These are phyloP conservation scores for Niebla homalea DNA, from an alignment of 495 filamentous ascomycete genomes.

Conservation along the genomic window DNA sequence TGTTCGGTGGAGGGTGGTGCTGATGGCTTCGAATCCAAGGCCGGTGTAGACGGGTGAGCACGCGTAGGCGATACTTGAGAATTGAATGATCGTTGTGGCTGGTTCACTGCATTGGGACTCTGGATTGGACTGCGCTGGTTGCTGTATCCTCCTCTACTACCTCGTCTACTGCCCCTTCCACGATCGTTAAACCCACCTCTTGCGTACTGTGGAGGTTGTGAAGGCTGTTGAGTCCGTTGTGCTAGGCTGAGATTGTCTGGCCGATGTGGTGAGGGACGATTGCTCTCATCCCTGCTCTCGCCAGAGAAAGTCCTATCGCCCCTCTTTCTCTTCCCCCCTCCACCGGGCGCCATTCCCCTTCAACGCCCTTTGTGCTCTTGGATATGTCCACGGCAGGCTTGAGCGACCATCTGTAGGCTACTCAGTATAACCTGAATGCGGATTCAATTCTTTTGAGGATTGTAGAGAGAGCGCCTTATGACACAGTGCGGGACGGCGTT, in stretches of 20 bases:
- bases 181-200: conserved; percentile 34
- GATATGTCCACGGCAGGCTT: too few species aligned
- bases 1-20: conserved; percentile 18
- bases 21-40: conserved; percentile 3
- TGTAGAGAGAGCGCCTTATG: too few species aligned
- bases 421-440: too few species aligned
- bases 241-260: conserved; percentile 46
- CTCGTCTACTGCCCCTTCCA: conserved; percentile 30
- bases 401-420: too few species aligned
- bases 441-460: too few species aligned
- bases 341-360: conserved; percentile 34
- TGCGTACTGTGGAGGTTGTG: conserved; percentile 18
- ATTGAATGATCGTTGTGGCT: conserved; percentile 5
- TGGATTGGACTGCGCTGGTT: conserved; percentile 22
- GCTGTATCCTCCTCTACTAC: conserved; percentile 31
- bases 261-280: conserved; percentile 51
- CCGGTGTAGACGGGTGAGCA: conserved; percentile 19
- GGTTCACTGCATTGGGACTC: conserved; percentile 12
- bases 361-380: neutral
- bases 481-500: too few species aligned
- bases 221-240: conserved; percentile 34
- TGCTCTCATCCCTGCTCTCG: conserved; percentile 37
- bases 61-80: conserved; percentile 24
- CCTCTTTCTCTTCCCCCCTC: conserved; percentile 46
- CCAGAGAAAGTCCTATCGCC: conserved; percentile 38